Base-by-base conservation (phyloP, 2,329 filamentous ascomycete species). In the Aphanoascus verrucosus region DNA sequence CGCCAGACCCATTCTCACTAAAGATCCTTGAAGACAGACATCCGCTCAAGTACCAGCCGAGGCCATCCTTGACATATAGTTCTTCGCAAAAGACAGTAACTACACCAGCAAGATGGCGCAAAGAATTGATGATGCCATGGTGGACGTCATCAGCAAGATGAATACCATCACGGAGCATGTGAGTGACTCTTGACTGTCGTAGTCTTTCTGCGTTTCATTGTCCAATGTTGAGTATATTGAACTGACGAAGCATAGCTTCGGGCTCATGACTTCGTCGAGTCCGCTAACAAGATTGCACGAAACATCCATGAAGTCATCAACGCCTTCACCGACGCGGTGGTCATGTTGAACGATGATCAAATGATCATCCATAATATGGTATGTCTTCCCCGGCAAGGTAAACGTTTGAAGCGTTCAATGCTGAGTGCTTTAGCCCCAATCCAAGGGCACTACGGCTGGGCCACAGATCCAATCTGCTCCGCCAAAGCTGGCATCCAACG, bases 251-350 rank as follows among this genome's bases (percentile, higher is more conserved):
- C n/a, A 15, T 23, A 53, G 51, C 45, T 53, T 42, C 51, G 51
- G 7, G 44, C 14, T 19, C 44, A 53, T 31, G 23, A 49, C 14
- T 53, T 53, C 37, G 37, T 19, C n/a, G 51, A 63, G 15, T 59
- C 63, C 46, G 66, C 67, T 31, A 69, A 71, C 56, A 61, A 63
- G 31, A 63, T 70, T 45, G 66, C 65, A 42, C 66, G 65, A 41
- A 58, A 65, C 49, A 63, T 63, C 54, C 58, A 67, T 45, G 59
- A 62, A 52, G 65, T 70, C 32, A 59, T 67, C 14, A 59, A 62
- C 34, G 62, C 61, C 44, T 69, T 69, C 57, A 64, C 63, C 12
- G 60, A 66, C 17, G 64, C 60, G 32, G 58, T 65, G 9, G 56
- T 61, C 12, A 55, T 63, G 44, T 56, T 66, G 19, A 54, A 57